Evolutionary conservation across 441 rosid genomes (phyloP).

Genomic region (Eruca vesicaria): DNA sequence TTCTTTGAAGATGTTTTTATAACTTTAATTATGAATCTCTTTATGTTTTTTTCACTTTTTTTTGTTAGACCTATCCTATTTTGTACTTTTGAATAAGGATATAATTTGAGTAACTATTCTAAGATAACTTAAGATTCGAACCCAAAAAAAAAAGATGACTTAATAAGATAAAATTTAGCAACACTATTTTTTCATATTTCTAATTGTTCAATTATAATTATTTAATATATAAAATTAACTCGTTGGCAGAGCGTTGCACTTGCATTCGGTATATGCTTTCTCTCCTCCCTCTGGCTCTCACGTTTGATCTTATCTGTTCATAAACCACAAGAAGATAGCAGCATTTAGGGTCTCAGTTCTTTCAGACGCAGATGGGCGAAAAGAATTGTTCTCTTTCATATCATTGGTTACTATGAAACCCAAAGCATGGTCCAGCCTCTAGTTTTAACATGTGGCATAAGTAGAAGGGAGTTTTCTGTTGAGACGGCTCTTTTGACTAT

Average conservation of each 20-base stretch:
- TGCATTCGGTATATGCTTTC: too few relatives aligned
- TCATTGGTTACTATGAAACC: background rate
- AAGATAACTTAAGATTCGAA: too few relatives aligned
- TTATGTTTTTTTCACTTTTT: background rate
- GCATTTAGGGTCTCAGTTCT: background rate
- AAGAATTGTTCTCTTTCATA: background rate
- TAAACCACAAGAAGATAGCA: too few relatives aligned
- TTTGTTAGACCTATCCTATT: background rate
- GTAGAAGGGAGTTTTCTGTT: background rate
- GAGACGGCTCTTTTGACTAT: background rate
- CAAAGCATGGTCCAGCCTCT: background rate
- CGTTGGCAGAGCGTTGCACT: too few relatives aligned
- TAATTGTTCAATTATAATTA: too few relatives aligned
- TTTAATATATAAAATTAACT: too few relatives aligned
- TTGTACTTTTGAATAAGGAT: background rate
- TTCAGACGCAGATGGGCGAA: background rate
- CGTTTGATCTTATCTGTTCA: too few relatives aligned
- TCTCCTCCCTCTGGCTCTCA: too few relatives aligned
- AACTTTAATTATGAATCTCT: background rate
- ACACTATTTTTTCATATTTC: background rate
- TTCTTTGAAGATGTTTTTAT: background rate
- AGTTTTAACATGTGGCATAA: constrained; percentile 2
- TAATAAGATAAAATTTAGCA: background rate
- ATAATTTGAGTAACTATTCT: background rate
- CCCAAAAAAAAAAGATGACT: background rate